These are phyloP conservation scores for Monotropa hypopitys DNA, from an alignment of 179 eudicot genomes.

Conservation along the genomic window DNA sequence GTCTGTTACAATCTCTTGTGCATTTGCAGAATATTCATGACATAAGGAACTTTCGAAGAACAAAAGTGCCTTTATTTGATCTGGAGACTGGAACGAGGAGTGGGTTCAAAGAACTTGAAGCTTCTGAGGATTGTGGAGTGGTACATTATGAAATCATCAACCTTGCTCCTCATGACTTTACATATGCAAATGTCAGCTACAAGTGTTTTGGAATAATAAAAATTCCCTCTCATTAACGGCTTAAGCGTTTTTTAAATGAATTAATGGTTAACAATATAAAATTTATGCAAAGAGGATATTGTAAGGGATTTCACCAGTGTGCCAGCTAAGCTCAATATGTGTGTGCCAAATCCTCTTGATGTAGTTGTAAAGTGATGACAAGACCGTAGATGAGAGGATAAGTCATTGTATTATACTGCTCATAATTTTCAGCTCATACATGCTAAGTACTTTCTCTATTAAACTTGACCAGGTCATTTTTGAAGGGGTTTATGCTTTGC, in stretches of 20 bases:
- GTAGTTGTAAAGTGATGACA: not conserved
- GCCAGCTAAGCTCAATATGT: not conserved
- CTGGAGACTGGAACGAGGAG: slow-evolving; percentile 74
- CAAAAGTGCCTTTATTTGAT: slow-evolving; percentile 77
- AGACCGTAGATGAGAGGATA: not conserved
- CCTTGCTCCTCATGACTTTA: not conserved
- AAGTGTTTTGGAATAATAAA: not conserved
- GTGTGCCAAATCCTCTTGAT: slow-evolving; percentile 3
- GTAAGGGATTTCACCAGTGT: not conserved
- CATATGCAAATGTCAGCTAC: not conserved
- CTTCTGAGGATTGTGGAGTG: slow-evolving; percentile 99
- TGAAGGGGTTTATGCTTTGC: slow-evolving; percentile 97
- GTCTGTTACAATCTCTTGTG: not conserved
- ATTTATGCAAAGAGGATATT: not conserved
- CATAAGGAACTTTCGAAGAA: slow-evolving; percentile 55
- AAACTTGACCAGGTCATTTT: slow-evolving; percentile 60
- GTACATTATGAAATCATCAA: slow-evolving; percentile 24
- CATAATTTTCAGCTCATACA: not conserved
- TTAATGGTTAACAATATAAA: not conserved
- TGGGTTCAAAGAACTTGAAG: slow-evolving; percentile 73
- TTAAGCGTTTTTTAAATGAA: not conserved
- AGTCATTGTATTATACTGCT: not conserved
- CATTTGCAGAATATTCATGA: slow-evolving; percentile 69
- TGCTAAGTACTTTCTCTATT: slow-evolving; percentile 2
- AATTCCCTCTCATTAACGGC: not conserved